These are phyloP conservation scores for Naganishia cerealis DNA, from an alignment of 1,284 basidiomycete genomes.

Conservation along the genomic window DNA sequence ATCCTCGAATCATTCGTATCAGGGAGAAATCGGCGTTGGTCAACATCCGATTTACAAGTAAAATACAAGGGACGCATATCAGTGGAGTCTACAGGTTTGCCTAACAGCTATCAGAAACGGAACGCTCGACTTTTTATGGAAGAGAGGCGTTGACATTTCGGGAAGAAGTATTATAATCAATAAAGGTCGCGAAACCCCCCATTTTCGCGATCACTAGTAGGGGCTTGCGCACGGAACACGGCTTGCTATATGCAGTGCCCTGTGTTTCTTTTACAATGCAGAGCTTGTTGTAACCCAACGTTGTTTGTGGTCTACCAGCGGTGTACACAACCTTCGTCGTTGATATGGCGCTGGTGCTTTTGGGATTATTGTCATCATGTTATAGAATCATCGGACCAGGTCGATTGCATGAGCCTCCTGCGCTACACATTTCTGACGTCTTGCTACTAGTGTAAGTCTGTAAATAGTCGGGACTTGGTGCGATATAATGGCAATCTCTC, in stretches of 20 bases:
- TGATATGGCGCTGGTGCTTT: neutral
- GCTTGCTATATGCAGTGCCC: neutral
- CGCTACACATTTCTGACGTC: neutral
- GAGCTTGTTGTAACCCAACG: slow-evolving; percentile 1
- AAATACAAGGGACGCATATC: neutral
- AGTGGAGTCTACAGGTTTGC: neutral
- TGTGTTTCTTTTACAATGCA: neutral
- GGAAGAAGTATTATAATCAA: slow-evolving; percentile 1
- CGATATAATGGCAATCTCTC: no score
- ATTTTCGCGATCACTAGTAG: neutral
- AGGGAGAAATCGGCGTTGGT: neutral
- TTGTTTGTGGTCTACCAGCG: neutral
- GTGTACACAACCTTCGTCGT: neutral
- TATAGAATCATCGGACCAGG: neutral
- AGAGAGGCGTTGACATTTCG: neutral
- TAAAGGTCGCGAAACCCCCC: neutral
- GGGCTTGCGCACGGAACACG: neutral
- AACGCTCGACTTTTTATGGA: neutral
- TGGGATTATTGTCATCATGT: slow-evolving; percentile 1
- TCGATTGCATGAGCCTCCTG: neutral
- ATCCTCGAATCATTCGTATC: slow-evolving; percentile 17
- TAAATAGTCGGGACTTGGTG: no score
- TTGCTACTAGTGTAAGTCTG: no score
- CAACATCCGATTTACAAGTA: slow-evolving; percentile 27
- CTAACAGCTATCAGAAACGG: neutral